phyloP scores from a whole-genome alignment of 805 yeast species.

The Monosporozyma siamensis region DNA sequence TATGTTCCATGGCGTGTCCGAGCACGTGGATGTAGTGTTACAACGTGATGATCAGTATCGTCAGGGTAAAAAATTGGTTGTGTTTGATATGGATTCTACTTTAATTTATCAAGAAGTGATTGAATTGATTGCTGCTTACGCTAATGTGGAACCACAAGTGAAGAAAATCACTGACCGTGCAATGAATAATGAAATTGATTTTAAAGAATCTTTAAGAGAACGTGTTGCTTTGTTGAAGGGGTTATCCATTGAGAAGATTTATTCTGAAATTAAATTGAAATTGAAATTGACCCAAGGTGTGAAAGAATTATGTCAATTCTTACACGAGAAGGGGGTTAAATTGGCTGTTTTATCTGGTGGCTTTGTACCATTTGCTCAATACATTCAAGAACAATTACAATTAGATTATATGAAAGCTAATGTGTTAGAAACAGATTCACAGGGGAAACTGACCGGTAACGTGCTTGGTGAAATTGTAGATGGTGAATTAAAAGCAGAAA shows the following conservation, averaged over 20 bases:
- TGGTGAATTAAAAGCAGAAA: conserved; percentile 71
- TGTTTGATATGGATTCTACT: conserved; percentile 98
- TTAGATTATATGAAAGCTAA: conserved; percentile 90
- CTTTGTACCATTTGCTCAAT: conserved; percentile 76
- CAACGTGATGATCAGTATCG: conserved; percentile 18
- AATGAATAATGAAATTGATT: conserved; percentile 95
- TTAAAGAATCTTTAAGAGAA: conserved; percentile 64
- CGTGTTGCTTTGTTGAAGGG: conserved; percentile 80
- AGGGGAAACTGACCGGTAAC: conserved; percentile 55
- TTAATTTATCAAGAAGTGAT: conserved; percentile 93
- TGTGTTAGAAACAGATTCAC: conserved; percentile 40
- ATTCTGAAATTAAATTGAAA: conserved; percentile 67
- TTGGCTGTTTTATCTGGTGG: conserved; percentile 93
- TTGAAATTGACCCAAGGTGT: conserved; percentile 83
- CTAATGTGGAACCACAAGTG: conserved; percentile 81
- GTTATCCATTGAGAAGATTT: conserved; percentile 57
- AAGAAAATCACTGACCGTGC: conserved; percentile 86
- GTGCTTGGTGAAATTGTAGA: conserved; percentile 79
- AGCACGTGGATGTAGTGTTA: conserved; percentile 18
- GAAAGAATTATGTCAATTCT: conserved; percentile 50
- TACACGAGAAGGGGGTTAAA: conserved; percentile 53
- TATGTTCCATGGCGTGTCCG: conserved; percentile 2
- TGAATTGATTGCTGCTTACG: conserved; percentile 89
- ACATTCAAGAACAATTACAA: conserved; percentile 55
- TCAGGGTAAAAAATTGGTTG: conserved; percentile 44